Evolutionary conservation across 768 basidiomycete species (phyloP).

Genomic region (Gymnopilus dilepis): DNA sequence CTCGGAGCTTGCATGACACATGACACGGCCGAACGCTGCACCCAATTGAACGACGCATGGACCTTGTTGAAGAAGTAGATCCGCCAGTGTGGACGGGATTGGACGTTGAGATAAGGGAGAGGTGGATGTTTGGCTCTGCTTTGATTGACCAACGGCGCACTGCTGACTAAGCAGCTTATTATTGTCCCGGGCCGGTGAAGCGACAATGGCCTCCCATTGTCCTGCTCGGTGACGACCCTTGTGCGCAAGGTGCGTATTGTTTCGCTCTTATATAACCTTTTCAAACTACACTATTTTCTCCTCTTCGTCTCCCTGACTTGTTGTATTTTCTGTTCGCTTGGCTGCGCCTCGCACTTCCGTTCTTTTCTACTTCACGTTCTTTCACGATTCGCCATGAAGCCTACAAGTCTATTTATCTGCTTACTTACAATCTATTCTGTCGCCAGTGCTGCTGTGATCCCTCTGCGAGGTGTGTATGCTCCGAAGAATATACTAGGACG

Average conservation of each 20-base stretch:
- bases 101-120: constrained; percentile 3
- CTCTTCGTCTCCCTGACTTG: not conserved
- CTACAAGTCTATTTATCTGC: constrained; percentile 11
- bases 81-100: not conserved
- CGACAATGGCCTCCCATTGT: constrained; percentile 10
- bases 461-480: constrained; percentile 24
- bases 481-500: constrained; percentile 6
- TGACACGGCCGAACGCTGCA: constrained; percentile 2
- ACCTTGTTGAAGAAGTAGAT: not conserved
- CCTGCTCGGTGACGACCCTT: not conserved
- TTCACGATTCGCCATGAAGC: constrained; percentile 24
- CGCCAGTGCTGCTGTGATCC: constrained; percentile 27
- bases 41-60: not conserved
- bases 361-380: constrained; percentile 19
- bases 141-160: not conserved
- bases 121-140: constrained; percentile 3
- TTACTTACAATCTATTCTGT: constrained; percentile 24
- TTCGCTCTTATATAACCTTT: constrained; percentile 8
- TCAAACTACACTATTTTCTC: not conserved
- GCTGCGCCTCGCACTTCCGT: constrained; percentile 23
- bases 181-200: not conserved
- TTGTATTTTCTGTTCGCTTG: not conserved
- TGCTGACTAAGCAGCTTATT: not conserved
- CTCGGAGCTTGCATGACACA: constrained; percentile 6
- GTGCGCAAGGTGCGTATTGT: constrained; percentile 5